These are phyloP conservation scores for Naganishia cerealis DNA, from an alignment of 1,284 basidiomycete genomes.

Conservation along the genomic window DNA sequence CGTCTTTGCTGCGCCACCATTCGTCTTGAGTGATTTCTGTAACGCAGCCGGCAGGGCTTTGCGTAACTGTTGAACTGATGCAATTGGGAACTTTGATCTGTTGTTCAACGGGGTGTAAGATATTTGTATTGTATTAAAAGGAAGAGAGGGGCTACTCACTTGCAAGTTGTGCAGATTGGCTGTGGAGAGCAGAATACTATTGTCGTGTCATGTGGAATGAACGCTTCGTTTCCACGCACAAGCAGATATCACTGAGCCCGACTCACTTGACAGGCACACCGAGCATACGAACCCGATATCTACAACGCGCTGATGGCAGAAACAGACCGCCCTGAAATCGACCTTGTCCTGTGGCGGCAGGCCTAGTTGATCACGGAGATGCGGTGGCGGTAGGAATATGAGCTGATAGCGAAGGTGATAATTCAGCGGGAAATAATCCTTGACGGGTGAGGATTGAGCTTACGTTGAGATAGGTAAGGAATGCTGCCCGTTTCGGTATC, in stretches of 20 bases:
- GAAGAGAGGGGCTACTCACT: slow-evolving; percentile 57
- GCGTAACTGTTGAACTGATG: slow-evolving; percentile 23
- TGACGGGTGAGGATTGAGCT: slow-evolving; percentile 38
- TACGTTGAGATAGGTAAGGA: slow-evolving; percentile 85
- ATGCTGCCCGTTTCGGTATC: slow-evolving; percentile 72
- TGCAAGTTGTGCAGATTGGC: slow-evolving; percentile 89
- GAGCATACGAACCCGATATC: slow-evolving; percentile 98
- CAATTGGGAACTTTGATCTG: slow-evolving; percentile 26
- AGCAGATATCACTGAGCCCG: slow-evolving; percentile 4
- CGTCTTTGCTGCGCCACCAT: neutral
- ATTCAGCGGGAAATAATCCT: slow-evolving; percentile 14
- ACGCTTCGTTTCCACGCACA: no score
- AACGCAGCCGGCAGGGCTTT: slow-evolving; percentile 23
- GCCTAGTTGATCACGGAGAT: slow-evolving; percentile 73
- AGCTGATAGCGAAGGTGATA: slow-evolving; percentile 60
- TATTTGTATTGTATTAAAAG: neutral
- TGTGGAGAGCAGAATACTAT: slow-evolving; percentile 87
- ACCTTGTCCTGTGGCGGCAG: slow-evolving; percentile 91
- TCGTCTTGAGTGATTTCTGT: slow-evolving; percentile 18
- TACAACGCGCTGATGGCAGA: slow-evolving; percentile 95
- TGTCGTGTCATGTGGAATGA: neutral
- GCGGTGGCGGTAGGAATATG: slow-evolving; percentile 81
- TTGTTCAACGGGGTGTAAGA: neutral
- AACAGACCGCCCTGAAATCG: slow-evolving; percentile 96
- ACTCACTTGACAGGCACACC: slow-evolving; percentile 75